Percentiles rank a stretch among this genome's conserved stretches.
These are phyloP conservation scores for Epichloe amarillans DNA, from an alignment of 2,329 filamentous ascomycete genomes.

Conservation along the genomic window DNA sequence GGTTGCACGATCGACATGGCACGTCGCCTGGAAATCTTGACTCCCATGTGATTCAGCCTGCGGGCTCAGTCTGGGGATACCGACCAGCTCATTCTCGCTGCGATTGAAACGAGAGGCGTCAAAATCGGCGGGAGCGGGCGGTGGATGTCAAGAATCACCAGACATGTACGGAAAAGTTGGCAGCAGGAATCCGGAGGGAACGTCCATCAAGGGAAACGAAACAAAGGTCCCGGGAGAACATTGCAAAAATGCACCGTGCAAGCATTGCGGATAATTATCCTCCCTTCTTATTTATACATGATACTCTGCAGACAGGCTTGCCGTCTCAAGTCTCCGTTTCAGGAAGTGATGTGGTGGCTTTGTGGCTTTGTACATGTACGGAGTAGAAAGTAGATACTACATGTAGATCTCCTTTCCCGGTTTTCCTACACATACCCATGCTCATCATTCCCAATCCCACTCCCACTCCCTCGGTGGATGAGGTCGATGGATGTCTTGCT, in stretches of 20 bases:
- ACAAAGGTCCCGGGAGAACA: too few species aligned
- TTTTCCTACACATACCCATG: background rate
- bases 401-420: background rate
- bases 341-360: background rate
- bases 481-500: too few species aligned
- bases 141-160: background rate
- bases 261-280: background rate
- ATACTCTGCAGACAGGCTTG: background rate
- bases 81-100: background rate
- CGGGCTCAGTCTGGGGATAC: background rate
- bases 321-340: background rate
- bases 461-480: background rate
- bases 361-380: background rate
- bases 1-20: background rate
- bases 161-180: background rate
- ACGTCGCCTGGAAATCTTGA: too few species aligned
- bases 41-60: too few species aligned
- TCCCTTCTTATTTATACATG: too few species aligned
- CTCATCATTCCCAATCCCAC: background rate
- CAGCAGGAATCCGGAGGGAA: too few species aligned
- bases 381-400: too few species aligned
- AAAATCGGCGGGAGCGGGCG: background rate
- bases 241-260: background rate
- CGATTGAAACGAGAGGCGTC: background rate
- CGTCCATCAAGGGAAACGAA: too few species aligned